Percentiles rank a stretch among this genome's conserved stretches.
Evolutionary conservation across 1,139 yeast genomes (phyloP).

Genomic region (Diutina neorugosa): DNA sequence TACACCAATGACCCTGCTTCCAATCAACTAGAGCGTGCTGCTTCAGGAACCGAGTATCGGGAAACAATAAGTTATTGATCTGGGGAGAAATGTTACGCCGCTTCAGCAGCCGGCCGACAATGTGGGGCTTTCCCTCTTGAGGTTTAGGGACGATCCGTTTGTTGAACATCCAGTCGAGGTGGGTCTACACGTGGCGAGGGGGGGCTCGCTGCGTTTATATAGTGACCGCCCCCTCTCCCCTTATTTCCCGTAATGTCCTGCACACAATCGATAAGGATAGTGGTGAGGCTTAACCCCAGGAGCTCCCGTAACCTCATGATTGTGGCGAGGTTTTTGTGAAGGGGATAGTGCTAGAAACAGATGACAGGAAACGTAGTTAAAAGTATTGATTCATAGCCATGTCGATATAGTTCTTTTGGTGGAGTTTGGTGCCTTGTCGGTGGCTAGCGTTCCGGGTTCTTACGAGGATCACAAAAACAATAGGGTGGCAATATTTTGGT

Average conservation of each 20-base stretch:
- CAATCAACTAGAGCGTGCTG: background rate
- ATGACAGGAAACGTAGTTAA: too few relatives aligned
- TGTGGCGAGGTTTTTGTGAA: too few relatives aligned
- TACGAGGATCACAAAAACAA: too few relatives aligned
- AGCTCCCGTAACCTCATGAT: background rate
- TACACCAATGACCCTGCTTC: conserved; percentile 5
- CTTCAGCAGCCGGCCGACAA: background rate
- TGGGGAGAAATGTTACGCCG: background rate
- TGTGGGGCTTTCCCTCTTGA: background rate
- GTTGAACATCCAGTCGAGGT: background rate
- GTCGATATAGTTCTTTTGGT: too few relatives aligned
- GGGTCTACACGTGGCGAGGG: background rate
- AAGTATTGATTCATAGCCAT: too few relatives aligned
- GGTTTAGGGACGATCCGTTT: background rate
- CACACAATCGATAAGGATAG: background rate
- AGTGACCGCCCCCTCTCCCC: background rate
- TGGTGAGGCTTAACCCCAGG: background rate
- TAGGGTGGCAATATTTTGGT: too few relatives aligned
- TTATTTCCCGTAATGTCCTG: background rate
- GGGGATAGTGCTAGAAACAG: too few relatives aligned
- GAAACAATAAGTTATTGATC: background rate
- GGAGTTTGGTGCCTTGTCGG: too few relatives aligned
- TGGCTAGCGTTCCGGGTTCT: too few relatives aligned
- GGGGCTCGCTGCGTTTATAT: background rate
- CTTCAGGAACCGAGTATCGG: background rate